Evolutionary conservation across 176 grass and related monocot species (phyloP).

Genomic region (Saccharum officinarum): DNA sequence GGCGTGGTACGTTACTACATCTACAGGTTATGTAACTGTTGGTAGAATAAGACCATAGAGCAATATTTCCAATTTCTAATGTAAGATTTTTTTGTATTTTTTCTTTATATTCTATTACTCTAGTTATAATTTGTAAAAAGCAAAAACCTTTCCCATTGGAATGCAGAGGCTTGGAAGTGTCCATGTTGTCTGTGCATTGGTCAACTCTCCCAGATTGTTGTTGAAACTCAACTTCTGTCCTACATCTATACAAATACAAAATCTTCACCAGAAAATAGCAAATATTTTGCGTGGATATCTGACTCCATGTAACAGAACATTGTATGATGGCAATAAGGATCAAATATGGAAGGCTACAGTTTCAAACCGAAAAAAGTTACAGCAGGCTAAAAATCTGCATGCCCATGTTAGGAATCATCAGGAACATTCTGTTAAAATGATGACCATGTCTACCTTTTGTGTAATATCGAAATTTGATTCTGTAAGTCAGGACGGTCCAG

Average conservation of each 20-base stretch:
- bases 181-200: neutral
- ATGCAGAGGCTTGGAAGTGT: neutral
- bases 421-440: neutral
- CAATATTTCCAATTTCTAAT: slow-evolving; percentile 12
- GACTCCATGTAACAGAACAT: slow-evolving; percentile 10
- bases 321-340: neutral
- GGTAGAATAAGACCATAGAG: slow-evolving; percentile 25
- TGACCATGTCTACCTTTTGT: too few relatives aligned
- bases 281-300: neutral
- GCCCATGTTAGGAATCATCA: neutral
- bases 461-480: too few relatives aligned
- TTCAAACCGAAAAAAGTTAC: neutral
- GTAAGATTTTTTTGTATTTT: slow-evolving; percentile 7
- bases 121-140: slow-evolving; percentile 20
- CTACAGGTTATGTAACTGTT: slow-evolving; percentile 45
- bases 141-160: slow-evolving; percentile 20
- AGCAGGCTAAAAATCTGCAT: neutral
- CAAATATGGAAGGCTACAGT: slow-evolving; percentile 19
- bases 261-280: slow-evolving; percentile 10
- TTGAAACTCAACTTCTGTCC: slow-evolving; percentile 4
- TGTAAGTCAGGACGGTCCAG: too few relatives aligned
- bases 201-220: neutral
- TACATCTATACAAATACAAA: neutral
- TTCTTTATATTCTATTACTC: neutral
- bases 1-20: slow-evolving; percentile 44